These are phyloP conservation scores for Kwoniella bestiolae DNA, from an alignment of 768 basidiomycete genomes.

Conservation along the genomic window DNA sequence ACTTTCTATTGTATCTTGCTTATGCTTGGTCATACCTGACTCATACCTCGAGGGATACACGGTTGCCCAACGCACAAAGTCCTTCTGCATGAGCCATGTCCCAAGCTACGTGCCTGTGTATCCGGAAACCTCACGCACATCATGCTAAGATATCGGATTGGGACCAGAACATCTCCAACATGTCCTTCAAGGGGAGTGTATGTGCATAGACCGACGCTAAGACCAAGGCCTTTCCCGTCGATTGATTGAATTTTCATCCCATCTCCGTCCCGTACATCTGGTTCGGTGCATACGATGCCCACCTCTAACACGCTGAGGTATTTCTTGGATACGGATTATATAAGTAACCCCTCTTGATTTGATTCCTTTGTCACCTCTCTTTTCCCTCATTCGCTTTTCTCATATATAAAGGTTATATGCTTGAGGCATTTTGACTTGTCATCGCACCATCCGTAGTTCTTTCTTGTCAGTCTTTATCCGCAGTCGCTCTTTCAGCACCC, in stretches of 20 bases:
- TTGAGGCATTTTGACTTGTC: constrained; percentile 8
- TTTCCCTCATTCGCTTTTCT: neutral
- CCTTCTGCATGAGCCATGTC: neutral
- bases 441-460: neutral
- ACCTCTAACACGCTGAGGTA: neutral
- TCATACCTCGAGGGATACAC: too few relatives aligned
- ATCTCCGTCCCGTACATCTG: neutral
- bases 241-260: neutral
- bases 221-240: neutral
- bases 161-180: neutral
- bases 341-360: neutral
- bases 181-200: neutral
- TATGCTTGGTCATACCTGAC: too few relatives aligned
- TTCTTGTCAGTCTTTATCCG: neutral
- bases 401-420: constrained; percentile 1
- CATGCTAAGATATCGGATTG: too few relatives aligned
- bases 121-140: too few relatives aligned
- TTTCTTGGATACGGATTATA: neutral
- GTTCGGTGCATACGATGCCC: neutral
- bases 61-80: neutral
- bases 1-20: too few relatives aligned
- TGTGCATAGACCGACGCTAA: neutral
- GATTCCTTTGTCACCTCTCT: neutral
- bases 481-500: neutral
- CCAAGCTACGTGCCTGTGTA: too few relatives aligned